phyloP scores from a whole-genome alignment of 2,329 filamentous ascomycete genomes.

The Aspergillus novoparasiticus region DNA sequence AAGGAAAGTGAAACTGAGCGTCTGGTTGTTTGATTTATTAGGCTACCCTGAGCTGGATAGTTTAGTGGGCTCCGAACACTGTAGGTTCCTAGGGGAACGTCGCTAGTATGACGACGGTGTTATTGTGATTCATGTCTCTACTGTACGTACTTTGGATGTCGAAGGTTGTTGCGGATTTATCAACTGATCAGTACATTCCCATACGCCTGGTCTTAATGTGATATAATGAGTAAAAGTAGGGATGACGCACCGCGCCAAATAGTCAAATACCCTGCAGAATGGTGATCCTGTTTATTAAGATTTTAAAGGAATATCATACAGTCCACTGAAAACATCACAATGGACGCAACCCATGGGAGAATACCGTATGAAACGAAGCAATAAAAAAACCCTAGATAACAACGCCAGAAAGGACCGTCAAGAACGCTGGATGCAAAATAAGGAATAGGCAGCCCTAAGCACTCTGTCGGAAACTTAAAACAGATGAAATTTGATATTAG shows the following conservation, averaged over 20 bases:
- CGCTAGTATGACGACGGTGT: too few species aligned
- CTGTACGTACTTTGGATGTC: neutral
- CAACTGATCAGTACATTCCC: neutral
- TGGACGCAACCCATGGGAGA: neutral
- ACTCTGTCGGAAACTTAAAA: neutral
- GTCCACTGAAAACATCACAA: neutral
- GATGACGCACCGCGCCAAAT: neutral
- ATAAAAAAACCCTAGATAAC: neutral
- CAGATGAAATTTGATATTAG: constrained; percentile 2
- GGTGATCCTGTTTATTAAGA: neutral
- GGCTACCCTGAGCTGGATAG: neutral
- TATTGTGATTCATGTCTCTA: too few species aligned
- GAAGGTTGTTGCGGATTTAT: neutral
- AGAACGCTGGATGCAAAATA: constrained; percentile 7
- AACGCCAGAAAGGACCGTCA: constrained; percentile 2
- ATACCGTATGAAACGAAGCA: neutral
- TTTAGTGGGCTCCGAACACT: too few species aligned
- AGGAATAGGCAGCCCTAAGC: neutral
- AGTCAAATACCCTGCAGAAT: neutral
- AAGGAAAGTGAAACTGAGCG: neutral
- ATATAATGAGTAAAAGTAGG: neutral
- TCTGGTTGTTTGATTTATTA: neutral
- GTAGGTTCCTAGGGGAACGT: neutral
- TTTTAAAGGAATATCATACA: neutral
- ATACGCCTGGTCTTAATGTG: neutral